Evolutionary conservation across 2,329 filamentous ascomycete genomes (phyloP).

Genomic region (Aspergillus neoniger): DNA sequence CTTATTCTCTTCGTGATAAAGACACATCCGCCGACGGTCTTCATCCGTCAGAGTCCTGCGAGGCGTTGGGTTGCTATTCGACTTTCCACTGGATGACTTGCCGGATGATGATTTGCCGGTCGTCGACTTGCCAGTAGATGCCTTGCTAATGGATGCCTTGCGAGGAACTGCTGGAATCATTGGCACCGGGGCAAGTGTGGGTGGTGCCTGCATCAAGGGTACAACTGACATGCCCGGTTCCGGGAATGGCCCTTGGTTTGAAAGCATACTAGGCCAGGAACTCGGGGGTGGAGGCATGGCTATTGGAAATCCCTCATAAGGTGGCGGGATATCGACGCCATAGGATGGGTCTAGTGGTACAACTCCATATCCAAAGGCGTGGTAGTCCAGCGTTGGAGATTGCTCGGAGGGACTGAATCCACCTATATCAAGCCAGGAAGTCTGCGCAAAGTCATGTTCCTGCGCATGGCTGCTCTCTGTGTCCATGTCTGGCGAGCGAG

Average conservation of each 20-base stretch:
- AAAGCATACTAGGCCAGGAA: conserved; percentile 78
- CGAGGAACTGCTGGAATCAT: conserved; percentile 31
- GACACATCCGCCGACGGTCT: conserved; percentile 89
- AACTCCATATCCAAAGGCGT: conserved; percentile 64
- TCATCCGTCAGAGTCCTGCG: conserved; percentile 88
- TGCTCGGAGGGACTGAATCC: conserved; percentile 58
- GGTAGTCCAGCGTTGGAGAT: conserved; percentile 71
- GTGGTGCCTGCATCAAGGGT: conserved; percentile 56
- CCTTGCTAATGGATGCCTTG: conserved; percentile 15
- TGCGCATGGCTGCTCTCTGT: conserved; percentile 47
- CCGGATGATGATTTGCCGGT: conserved; percentile 43
- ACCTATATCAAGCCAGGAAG: conserved; percentile 50
- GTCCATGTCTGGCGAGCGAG: conserved; percentile 40
- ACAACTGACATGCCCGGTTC: conserved; percentile 63
- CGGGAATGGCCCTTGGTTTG: conserved; percentile 67
- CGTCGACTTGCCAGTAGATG: conserved; percentile 39
- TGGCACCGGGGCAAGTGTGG: conserved; percentile 56
- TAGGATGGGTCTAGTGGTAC: conserved; percentile 60
- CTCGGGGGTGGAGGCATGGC: conserved; percentile 64
- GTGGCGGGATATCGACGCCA: conserved; percentile 58
- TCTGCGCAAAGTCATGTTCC: conserved; percentile 47
- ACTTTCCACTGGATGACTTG: conserved; percentile 31
- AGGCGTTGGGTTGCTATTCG: conserved; percentile 60
- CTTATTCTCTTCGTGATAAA: conserved; percentile 88
- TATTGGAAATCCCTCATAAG: conserved; percentile 63